Evolutionary conservation across 257 asterid species (phyloP).

Genomic region (Capsicum rhomboideum): DNA sequence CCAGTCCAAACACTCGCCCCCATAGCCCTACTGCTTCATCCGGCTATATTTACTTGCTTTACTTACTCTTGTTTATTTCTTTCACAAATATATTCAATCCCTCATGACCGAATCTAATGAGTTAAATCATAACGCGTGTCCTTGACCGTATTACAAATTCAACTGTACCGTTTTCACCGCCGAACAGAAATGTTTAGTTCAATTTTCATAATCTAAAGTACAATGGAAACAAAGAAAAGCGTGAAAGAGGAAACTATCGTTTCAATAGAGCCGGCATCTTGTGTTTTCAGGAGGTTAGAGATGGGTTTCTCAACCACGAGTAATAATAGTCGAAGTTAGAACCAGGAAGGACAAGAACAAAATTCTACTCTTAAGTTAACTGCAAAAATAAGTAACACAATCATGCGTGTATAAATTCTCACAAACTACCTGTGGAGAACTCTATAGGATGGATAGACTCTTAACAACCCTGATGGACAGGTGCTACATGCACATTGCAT

Average conservation of each 20-base stretch:
- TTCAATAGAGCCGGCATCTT: background rate
- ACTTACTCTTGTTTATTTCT: too few relatives aligned
- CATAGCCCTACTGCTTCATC: too few relatives aligned
- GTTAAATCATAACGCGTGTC: too few relatives aligned
- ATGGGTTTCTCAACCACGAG: background rate
- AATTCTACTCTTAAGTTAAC: background rate
- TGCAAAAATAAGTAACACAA: background rate
- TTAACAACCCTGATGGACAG: background rate
- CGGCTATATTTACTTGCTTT: too few relatives aligned
- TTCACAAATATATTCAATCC: too few relatives aligned
- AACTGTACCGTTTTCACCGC: too few relatives aligned
- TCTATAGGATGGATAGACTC: background rate
- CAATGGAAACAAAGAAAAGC: too few relatives aligned
- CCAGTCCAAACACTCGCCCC: too few relatives aligned
- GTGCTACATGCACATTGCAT: background rate
- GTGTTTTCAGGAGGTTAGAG: background rate
- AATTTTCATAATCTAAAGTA: too few relatives aligned
- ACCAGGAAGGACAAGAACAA: background rate
- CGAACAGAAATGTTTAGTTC: too few relatives aligned
- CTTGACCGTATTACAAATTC: too few relatives aligned
- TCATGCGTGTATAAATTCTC: background rate
- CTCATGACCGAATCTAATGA: too few relatives aligned
- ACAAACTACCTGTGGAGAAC: background rate
- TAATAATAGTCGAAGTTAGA: background rate
- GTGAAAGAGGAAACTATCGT: background rate